Evolutionary conservation across 1,284 basidiomycete genomes (phyloP), one percentile per base, ranked within the genome.

Genomic region (Cystobasidium pallidum): DNA sequence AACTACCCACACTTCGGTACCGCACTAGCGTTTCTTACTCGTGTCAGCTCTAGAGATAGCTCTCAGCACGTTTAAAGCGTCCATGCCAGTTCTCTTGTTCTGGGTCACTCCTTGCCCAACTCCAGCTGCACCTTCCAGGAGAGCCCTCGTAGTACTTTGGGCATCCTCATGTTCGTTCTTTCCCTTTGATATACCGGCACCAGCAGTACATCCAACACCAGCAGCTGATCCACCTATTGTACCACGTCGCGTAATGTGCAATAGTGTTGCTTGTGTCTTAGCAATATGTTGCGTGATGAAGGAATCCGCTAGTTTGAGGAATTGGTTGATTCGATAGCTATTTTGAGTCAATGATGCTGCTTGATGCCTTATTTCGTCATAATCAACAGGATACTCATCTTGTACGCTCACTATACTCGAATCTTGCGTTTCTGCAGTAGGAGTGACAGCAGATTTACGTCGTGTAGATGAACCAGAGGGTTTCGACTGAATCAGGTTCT

Each of bases 11-110:
- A n/a, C n/a, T n/a, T n/a, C n/a, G n/a, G n/a, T 15, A 41, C 43
- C 43, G 43, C 43, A 19, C 43, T 45, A 43, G 26, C 15, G 8
- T 39, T 47, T 62, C 28, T 39, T 47, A 13, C 57, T 45, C 11
- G 68, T 55, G 21, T 71, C 68, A 3, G 68, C 68, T 39, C 61
- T 36, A 10, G 68, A 71, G 4, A 71, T 57, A 26, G 68, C 68
- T 24, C 68, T 47, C 15, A 71, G 49, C 32, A 71, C 26, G 17
- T 24, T 52, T 17, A 59, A 3, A 41, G 68, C 57, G 28, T 71
- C 67, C 28, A 36, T 36, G 41, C 58, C 47, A 19, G n/a, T 7
- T 15, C 24, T n/a, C 57, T 36, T 39, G 24, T 15, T 61, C 26
- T 21, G 19, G 32, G 19, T 19, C 26, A 43, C 11, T 24, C 10